phyloP scores from a whole-genome alignment of 306 rosid species.

The Prosopis cineraria region DNA sequence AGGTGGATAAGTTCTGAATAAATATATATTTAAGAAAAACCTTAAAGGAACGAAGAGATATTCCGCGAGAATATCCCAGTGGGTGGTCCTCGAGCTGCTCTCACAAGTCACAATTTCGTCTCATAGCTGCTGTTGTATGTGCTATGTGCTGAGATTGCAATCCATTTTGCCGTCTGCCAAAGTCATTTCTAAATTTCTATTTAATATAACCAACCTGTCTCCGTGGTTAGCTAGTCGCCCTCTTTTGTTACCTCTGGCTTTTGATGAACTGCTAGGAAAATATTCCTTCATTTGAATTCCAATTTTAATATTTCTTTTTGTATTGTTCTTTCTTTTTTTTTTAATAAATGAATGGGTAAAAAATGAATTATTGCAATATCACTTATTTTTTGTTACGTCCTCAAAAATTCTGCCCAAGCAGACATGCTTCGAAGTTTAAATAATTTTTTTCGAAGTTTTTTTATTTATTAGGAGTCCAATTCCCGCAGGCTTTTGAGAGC shows the following conservation, averaged over 20 bases:
- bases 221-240: neutral
- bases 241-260: neutral
- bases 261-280: neutral
- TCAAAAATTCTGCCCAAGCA: neutral
- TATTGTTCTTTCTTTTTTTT: neutral
- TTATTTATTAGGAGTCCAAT: neutral
- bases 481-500: neutral
- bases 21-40: constrained; percentile 24
- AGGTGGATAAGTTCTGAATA: neutral
- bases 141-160: neutral
- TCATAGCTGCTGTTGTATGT: constrained; percentile 12
- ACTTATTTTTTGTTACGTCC: neutral
- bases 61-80: constrained; percentile 55
- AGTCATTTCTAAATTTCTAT: neutral
- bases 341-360: no score
- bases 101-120: constrained; percentile 11
- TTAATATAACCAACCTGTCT: neutral
- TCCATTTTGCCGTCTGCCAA: neutral
- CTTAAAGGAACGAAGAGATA: constrained; percentile 51
- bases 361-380: no score
- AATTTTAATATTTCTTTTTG: neutral
- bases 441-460: neutral
- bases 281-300: neutral
- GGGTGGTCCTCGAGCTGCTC: neutral
- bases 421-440: neutral